Evolutionary conservation across 1,284 basidiomycete species (phyloP), one percentile per base, ranked within the genome.

Genomic region (Trametes sp.): DNA sequence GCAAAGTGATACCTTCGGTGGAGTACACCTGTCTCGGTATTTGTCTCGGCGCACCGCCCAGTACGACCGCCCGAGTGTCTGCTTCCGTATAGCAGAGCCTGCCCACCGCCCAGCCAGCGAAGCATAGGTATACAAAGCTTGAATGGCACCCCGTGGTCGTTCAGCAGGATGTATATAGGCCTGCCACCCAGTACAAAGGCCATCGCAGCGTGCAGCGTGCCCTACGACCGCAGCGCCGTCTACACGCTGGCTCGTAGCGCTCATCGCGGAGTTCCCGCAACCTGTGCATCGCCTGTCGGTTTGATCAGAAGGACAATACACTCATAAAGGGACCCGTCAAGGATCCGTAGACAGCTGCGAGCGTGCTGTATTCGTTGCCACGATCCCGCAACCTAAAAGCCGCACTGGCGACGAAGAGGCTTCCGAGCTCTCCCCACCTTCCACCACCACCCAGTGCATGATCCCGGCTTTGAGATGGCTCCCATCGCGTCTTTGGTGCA

Each of bases 401-500:
- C 21, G 16, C 14, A 13, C 13, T 3, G 11, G 26, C 26, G 28
- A 14, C 8, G 7, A 8, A 19, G 26, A 16, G 16, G 10, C 51
- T 38, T 24, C 33, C 13, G 28, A 9, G 5, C 23, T 9, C 19
- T n/a, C 28, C 16, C 36, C 26, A 16, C n/a, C 11, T 11, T 11
- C 21, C 21, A 6, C 24, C 52, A 16, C 14, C 13, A 24, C 8
- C 28, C 33, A 7, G 21, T 35, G 36, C 13, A 42, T 54, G 38
- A 24, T 36, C 16, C 10, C 11, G 7, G 2, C 31, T 23, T 23
- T 28, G 28, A 42, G 13, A 60, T 60, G 59, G 35, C 59, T 23
- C 59, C 59, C 8, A 54, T 60, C 10, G 8, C 53, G 26, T n/a
- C 21, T 19, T 46, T 60, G 2, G 6, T 54, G 8, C 26, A 44